Evolutionary conservation across 495 filamentous ascomycete species (phyloP).

Genomic region (Parathielavia appendiculata): DNA sequence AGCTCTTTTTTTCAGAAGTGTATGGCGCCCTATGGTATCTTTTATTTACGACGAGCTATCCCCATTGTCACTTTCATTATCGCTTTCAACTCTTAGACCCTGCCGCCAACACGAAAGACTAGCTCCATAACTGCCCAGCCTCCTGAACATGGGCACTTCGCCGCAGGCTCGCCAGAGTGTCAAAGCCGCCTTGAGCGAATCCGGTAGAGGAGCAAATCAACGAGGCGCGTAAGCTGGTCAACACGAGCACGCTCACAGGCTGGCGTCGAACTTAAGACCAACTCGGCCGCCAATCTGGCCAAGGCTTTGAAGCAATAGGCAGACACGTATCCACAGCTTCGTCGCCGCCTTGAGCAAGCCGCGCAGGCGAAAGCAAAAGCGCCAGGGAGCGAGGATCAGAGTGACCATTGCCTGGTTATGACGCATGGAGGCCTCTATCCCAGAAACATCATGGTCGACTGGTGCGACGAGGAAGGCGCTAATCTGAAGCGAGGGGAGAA

Average conservation of each 20-base stretch:
- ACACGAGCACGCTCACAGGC: neutral
- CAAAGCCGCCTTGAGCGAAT: too few relatives aligned
- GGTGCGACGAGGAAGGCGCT: neutral
- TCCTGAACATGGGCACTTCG: too few relatives aligned
- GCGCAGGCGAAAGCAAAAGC: neutral
- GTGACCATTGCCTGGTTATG: slow-evolving; percentile 1
- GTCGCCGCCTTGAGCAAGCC: slow-evolving; percentile 4
- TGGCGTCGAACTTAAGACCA: neutral
- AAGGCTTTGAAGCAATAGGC: slow-evolving; percentile 1
- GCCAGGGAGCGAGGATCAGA: neutral
- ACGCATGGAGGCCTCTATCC: neutral
- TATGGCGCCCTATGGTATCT: too few relatives aligned
- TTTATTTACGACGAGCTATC: too few relatives aligned
- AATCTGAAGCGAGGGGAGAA: neutral
- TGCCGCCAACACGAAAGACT: too few relatives aligned
- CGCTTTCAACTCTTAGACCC: too few relatives aligned
- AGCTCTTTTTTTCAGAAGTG: too few relatives aligned
- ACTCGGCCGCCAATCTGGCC: slow-evolving; percentile 1
- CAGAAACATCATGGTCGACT: slow-evolving; percentile 1
- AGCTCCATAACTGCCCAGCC: too few relatives aligned
- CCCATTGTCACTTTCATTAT: too few relatives aligned
- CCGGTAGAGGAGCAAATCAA: slow-evolving; percentile 1
- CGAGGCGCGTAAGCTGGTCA: neutral
- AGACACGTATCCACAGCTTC: slow-evolving; percentile 1
- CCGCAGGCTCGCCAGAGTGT: neutral